These are phyloP conservation scores for Middelhovenomyces tepae DNA, from an alignment of 805 yeast genomes.

Conservation along the genomic window DNA sequence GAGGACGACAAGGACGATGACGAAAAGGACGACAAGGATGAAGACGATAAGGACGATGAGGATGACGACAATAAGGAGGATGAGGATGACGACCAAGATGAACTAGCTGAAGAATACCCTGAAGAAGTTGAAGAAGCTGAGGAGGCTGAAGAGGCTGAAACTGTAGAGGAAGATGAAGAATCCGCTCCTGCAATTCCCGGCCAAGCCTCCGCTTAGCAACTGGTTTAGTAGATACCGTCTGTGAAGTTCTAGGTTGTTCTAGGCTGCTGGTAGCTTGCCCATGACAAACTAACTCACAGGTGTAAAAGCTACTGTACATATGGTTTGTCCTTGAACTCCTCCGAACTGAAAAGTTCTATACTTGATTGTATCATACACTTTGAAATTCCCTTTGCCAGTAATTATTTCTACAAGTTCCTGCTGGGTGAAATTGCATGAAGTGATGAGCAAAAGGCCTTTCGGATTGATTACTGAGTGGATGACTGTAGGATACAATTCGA, in stretches of 20 bases:
- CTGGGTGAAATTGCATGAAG: constrained; percentile 92
- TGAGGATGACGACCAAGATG: not conserved
- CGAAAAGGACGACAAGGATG: not conserved
- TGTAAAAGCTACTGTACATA: constrained; percentile 83
- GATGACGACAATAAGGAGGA: not conserved
- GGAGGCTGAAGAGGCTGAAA: not conserved
- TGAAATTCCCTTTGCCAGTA: constrained; percentile 36
- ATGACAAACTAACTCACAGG: too few species aligned
- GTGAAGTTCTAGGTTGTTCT: too few species aligned
- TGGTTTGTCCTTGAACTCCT: constrained; percentile 79
- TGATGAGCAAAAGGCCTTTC: constrained; percentile 59
- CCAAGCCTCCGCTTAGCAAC: too few species aligned
- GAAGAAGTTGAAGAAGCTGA: not conserved
- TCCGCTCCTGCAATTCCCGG: too few species aligned
- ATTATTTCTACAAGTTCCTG: constrained; percentile 55
- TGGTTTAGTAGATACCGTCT: too few species aligned
- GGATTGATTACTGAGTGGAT: constrained; percentile 47
- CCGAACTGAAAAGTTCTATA: constrained; percentile 87
- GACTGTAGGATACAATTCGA: constrained; percentile 48
- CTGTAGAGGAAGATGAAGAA: not conserved
- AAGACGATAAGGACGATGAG: not conserved
- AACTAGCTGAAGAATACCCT: not conserved
- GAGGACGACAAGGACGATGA: not conserved
- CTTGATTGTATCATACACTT: constrained; percentile 54
- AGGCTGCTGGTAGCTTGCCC: too few species aligned